Percentiles rank a stretch among this genome's conserved stretches.
Conservation (phyloP, 495 filamentous ascomycete genomes). For the Aspergillus ostianus region DNA sequence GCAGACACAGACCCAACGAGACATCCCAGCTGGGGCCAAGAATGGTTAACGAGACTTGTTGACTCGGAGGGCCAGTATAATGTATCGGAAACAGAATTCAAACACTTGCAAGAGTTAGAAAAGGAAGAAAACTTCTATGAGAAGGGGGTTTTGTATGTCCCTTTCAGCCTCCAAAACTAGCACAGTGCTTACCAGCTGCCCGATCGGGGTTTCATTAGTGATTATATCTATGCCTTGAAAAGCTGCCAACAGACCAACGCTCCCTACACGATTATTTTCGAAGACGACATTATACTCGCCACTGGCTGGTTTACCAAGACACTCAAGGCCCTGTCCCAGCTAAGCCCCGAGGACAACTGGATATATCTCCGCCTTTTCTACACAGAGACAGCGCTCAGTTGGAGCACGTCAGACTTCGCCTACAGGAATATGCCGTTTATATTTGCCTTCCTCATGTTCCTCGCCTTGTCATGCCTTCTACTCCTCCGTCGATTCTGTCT, state of each 20-base stretch:
- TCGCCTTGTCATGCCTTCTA: constrained; percentile 15
- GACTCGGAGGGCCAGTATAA: constrained; percentile 23
- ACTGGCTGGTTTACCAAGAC: constrained; percentile 47
- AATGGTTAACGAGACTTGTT: constrained; percentile 48
- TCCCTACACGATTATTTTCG: constrained; percentile 45
- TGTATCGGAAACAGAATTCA: constrained; percentile 15
- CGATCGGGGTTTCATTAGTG: constrained; percentile 15
- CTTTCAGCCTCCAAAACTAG: neutral
- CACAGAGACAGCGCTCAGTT: constrained; percentile 41
- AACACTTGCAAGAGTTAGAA: constrained; percentile 23
- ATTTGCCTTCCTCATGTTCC: constrained; percentile 26
- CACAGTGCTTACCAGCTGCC: neutral
- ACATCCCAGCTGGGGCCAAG: constrained; percentile 48
- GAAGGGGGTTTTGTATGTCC: constrained; percentile 25
- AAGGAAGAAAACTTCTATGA: constrained; percentile 22
- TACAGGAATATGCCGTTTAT: constrained; percentile 41
- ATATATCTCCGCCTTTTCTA: constrained; percentile 51
- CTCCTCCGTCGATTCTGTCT: constrained; percentile 13
- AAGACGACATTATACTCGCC: constrained; percentile 48
- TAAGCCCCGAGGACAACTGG: constrained; percentile 22
- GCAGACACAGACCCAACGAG: constrained; percentile 45
- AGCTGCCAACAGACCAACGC: constrained; percentile 36
- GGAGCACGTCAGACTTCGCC: constrained; percentile 36
- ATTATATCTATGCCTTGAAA: constrained; percentile 44
- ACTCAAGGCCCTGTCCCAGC: constrained; percentile 28